Percentiles rank a stretch among this genome's conserved stretches.
Evolutionary conservation across 345 rosid species (phyloP).

Genomic region (Citrus medica): DNA sequence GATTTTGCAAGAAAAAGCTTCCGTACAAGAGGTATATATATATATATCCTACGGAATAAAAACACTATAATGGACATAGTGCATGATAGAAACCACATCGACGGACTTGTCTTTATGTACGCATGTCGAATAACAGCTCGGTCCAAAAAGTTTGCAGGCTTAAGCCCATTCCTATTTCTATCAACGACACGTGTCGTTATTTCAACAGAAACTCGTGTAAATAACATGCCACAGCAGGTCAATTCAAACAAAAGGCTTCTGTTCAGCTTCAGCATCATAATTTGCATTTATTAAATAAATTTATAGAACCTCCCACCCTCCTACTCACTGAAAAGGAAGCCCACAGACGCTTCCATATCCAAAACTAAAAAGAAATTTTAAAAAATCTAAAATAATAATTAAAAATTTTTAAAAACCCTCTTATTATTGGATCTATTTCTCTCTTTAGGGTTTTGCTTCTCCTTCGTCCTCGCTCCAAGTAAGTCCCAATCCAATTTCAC

Average conservation of each 20-base stretch:
- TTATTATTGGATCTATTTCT: background rate
- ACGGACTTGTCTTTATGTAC: background rate
- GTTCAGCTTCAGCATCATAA: background rate
- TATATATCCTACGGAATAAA: too few relatives aligned
- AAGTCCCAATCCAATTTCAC: background rate
- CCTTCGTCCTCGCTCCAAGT: conserved; percentile 1
- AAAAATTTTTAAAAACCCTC: background rate
- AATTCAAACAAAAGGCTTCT: background rate
- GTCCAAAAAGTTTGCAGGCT: background rate
- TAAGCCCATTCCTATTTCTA: background rate
- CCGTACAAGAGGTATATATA: too few relatives aligned
- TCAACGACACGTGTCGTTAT: background rate
- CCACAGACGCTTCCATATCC: background rate
- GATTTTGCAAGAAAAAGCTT: too few relatives aligned
- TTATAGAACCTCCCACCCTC: background rate
- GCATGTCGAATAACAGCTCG: background rate
- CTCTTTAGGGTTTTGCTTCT: conserved; percentile 16
- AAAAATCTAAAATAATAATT: background rate
- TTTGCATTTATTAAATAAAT: background rate
- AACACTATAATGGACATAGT: too few relatives aligned
- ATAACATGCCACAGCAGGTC: background rate
- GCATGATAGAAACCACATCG: too few relatives aligned
- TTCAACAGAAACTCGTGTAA: background rate
- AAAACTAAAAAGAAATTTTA: background rate
- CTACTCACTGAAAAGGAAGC: background rate